A percentile compares a stretch with the other conserved stretches of the same genome.
These are phyloP conservation scores for Paraconiothyrium sp. DNA, from an alignment of 2,329 filamentous ascomycete genomes.

Conservation along the genomic window DNA sequence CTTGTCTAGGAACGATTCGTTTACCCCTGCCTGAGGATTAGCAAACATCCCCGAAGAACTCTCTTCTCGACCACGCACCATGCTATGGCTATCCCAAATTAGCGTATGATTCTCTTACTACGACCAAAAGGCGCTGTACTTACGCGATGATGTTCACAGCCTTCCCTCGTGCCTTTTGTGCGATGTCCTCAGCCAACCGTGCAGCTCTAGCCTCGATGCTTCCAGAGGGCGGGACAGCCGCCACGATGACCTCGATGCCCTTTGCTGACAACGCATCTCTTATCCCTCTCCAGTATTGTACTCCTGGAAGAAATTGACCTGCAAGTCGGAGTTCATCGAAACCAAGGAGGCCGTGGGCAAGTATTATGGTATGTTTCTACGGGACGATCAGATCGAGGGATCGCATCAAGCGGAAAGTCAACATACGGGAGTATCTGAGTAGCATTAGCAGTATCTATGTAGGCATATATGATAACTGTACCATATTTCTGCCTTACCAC, in stretches of 20 bases:
- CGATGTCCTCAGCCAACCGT: conserved; percentile 63
- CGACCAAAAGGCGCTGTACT: conserved; percentile 33
- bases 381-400: conserved; percentile 44
- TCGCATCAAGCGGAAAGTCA: conserved; percentile 28
- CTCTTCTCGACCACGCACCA: conserved; percentile 43
- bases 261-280: conserved; percentile 65
- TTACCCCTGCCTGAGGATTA: conserved; percentile 50
- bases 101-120: conserved; percentile 17
- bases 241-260: conserved; percentile 69
- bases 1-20: conserved; percentile 7
- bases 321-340: conserved; percentile 69
- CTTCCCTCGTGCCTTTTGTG: conserved; percentile 62
- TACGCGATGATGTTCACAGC: conserved; percentile 72
- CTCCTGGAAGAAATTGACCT: conserved; percentile 63
- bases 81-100: conserved; percentile 61
- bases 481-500: conserved; percentile 66
- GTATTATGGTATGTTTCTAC: conserved; percentile 65
- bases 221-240: conserved; percentile 66
- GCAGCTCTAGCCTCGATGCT: conserved; percentile 67
- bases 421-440: conserved; percentile 46
- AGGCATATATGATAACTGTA: conserved; percentile 33
- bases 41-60: conserved; percentile 13
- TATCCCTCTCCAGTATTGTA: conserved; percentile 73
- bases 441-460: conserved; percentile 24
- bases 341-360: conserved; percentile 72